phyloP scores from a whole-genome alignment of 192 early-diverging fungal genomes.

The Backusella morwellensis region DNA sequence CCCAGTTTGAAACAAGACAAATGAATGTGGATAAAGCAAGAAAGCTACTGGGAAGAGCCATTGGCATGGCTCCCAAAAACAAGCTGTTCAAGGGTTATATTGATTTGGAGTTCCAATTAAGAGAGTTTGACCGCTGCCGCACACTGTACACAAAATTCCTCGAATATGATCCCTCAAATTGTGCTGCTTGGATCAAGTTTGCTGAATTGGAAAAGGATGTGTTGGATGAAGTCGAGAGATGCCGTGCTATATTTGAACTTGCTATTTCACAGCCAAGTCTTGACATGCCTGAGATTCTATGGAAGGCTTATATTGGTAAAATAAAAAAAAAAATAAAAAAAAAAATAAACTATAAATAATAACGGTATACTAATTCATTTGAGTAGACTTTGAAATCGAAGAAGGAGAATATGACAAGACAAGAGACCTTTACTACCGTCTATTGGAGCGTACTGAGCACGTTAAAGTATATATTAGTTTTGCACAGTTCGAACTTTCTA shows the following conservation, averaged over 20 bases:
- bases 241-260: constrained; percentile 87
- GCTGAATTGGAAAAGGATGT: constrained; percentile 79
- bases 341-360: neutral
- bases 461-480: constrained; percentile 97
- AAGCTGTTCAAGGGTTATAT: constrained; percentile 96
- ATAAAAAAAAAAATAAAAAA: too few species aligned
- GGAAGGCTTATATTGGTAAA: constrained; percentile 92
- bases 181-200: constrained; percentile 96
- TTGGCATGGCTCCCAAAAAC: constrained; percentile 91
- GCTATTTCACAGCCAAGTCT: constrained; percentile 85
- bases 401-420: constrained; percentile 81
- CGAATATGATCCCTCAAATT: constrained; percentile 83
- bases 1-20: constrained; percentile 87
- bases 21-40: constrained; percentile 72
- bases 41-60: constrained; percentile 76
- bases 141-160: constrained; percentile 89
- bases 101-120: constrained; percentile 88
- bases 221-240: constrained; percentile 83
- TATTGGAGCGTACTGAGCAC: constrained; percentile 86
- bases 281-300: constrained; percentile 98
- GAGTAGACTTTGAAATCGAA: constrained; percentile 78
- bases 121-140: constrained; percentile 93
- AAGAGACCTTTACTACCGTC: constrained; percentile 76
- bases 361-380: neutral
- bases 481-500: constrained; percentile 85